Percentiles rank a stretch among this genome's conserved stretches.
Conservation (phyloP, 345 rosid genomes). For the Salix purpurea region DNA sequence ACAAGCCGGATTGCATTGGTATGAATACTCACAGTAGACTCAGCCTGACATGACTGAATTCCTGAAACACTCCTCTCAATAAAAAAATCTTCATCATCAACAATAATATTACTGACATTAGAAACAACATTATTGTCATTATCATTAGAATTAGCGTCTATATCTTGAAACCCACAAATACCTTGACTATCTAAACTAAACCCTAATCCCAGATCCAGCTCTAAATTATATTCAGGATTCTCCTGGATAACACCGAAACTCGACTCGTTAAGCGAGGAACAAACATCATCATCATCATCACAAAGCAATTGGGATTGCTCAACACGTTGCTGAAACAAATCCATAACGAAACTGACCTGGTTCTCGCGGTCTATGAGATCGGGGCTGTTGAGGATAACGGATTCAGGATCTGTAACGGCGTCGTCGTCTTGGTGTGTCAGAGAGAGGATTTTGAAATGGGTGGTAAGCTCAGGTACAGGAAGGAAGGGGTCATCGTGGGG, state of each 20-base stretch:
- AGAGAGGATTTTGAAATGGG: background rate
- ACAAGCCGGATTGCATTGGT: conserved; percentile 28
- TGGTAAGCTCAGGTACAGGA: background rate
- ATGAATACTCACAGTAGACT: conserved; percentile 15
- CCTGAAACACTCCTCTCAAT: conserved; percentile 46
- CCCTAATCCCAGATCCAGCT: conserved; percentile 42
- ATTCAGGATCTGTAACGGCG: conserved; percentile 33
- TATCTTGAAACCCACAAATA: conserved; percentile 31
- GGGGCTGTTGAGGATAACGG: conserved; percentile 23
- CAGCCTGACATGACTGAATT: conserved; percentile 33
- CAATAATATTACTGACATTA: conserved; percentile 6
- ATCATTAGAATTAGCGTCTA: conserved; percentile 19
- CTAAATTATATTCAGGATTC: conserved; percentile 28
- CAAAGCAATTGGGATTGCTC: conserved; percentile 63
- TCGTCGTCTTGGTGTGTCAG: conserved; percentile 8
- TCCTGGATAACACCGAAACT: conserved; percentile 45
- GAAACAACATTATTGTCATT: conserved; percentile 17
- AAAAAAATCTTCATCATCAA: conserved; percentile 42
- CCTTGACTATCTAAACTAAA: conserved; percentile 40
- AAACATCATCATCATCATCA: background rate
- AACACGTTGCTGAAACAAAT: conserved; percentile 84
- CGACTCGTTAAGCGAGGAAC: conserved; percentile 29
- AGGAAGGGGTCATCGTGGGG: background rate
- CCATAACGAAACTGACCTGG: conserved; percentile 77
- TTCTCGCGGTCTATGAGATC: conserved; percentile 56